phyloP scores from a whole-genome alignment of 2,329 filamentous ascomycete species.

The Xenoacremonium recifei region DNA sequence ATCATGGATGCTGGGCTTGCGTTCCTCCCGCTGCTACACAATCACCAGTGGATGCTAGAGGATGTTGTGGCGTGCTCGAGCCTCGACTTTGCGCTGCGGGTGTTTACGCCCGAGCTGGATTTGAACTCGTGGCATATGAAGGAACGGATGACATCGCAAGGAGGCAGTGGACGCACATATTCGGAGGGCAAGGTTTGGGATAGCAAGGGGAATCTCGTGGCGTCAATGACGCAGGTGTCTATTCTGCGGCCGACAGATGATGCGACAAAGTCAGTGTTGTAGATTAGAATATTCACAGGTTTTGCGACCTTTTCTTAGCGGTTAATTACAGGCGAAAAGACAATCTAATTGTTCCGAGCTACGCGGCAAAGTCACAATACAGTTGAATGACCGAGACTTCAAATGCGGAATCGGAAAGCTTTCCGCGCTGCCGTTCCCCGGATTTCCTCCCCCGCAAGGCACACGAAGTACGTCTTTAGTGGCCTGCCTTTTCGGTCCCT shows the following conservation, averaged over 20 bases:
- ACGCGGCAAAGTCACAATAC: too few relatives aligned
- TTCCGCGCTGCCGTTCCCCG: too few relatives aligned
- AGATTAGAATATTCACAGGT: background rate
- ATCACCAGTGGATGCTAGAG: conserved; percentile 40
- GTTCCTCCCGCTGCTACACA: conserved; percentile 43
- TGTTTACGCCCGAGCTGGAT: conserved; percentile 38
- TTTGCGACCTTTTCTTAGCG: background rate
- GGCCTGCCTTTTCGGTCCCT: too few relatives aligned
- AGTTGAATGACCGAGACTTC: too few relatives aligned
- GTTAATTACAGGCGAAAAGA: too few relatives aligned
- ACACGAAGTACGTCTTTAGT: too few relatives aligned
- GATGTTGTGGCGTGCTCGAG: conserved; percentile 43
- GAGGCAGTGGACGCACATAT: conserved; percentile 41
- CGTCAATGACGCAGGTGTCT: conserved; percentile 48
- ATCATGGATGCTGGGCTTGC: conserved; percentile 43
- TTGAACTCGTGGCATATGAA: conserved; percentile 42
- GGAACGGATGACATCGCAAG: conserved; percentile 38
- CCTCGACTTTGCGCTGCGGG: conserved; percentile 49
- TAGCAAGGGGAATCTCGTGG: conserved; percentile 41
- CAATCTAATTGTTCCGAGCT: too few relatives aligned
- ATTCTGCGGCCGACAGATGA: conserved; percentile 28
- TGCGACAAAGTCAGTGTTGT: background rate
- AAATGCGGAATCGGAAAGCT: too few relatives aligned
- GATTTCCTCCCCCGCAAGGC: too few relatives aligned
- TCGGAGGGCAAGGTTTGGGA: conserved; percentile 45